Conservation (phyloP, 257 asterid species). For the Solanum etuberosum region DNA sequence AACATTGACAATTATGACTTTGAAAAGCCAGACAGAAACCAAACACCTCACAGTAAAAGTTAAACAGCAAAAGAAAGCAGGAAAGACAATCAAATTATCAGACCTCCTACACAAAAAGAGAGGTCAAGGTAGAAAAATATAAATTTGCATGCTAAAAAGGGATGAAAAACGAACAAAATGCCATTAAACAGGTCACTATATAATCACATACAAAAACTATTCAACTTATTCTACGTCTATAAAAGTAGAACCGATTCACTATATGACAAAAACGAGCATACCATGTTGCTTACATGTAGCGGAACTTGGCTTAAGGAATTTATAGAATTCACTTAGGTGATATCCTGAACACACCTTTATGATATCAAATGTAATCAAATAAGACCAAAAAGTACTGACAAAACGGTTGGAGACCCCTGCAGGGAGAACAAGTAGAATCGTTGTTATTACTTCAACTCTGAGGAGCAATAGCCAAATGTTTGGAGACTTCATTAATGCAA, state of each 20-base stretch:
- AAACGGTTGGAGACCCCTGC: not conserved
- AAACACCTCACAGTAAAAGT: not conserved
- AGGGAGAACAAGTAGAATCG: no score
- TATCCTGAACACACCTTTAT: not conserved
- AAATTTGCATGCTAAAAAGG: not conserved
- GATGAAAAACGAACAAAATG: not conserved
- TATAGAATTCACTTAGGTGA: not conserved
- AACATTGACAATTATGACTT: no score
- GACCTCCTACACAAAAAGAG: not conserved
- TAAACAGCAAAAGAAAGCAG: not conserved
- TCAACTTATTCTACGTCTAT: not conserved
- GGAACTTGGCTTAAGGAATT: no score
- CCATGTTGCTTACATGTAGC: no score
- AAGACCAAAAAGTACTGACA: no score
- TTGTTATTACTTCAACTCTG: no score
- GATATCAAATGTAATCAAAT: not conserved
- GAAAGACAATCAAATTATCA: not conserved
- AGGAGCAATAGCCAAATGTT: no score
- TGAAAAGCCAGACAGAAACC: not conserved
- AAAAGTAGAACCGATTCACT: no score
- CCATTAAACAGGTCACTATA: not conserved
- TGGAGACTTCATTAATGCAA: not conserved
- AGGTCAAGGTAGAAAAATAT: not conserved
- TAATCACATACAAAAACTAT: not conserved
- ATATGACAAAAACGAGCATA: no score